These are phyloP conservation scores for Ceratocystis eucalypticola DNA, from an alignment of 2,329 filamentous ascomycete species.

Conservation along the genomic window DNA sequence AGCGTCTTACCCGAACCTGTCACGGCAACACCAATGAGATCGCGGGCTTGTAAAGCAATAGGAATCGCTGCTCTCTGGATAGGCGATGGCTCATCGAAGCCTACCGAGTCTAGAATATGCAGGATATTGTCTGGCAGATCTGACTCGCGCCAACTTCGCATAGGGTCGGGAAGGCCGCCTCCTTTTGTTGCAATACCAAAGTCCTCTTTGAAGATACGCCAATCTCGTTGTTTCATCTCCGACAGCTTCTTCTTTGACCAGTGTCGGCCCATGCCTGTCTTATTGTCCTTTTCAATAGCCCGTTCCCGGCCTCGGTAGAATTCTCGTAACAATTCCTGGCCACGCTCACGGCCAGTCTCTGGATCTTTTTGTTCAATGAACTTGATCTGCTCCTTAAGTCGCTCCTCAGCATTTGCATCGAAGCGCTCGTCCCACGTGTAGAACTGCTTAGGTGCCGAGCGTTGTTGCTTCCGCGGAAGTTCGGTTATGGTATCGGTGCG, in stretches of 20 bases:
- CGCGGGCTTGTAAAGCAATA: constrained; percentile 79
- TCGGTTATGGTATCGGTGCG: constrained; percentile 24
- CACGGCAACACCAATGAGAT: constrained; percentile 95
- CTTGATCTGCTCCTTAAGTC: constrained; percentile 45
- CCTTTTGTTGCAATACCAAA: constrained; percentile 95
- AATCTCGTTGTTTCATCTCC: constrained; percentile 94
- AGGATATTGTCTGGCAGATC: constrained; percentile 62
- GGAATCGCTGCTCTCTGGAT: constrained; percentile 93
- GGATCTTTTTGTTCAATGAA: constrained; percentile 61
- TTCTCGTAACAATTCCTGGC: constrained; percentile 71
- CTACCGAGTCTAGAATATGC: constrained; percentile 68
- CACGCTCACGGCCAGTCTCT: constrained; percentile 63
- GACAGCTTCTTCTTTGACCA: constrained; percentile 89
- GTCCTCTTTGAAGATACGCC: constrained; percentile 99
- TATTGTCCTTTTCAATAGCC: constrained; percentile 55
- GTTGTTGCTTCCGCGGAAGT: constrained; percentile 15
- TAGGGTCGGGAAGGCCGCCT: constrained; percentile 81
- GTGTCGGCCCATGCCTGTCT: constrained; percentile 73
- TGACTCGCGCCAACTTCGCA: constrained; percentile 88
- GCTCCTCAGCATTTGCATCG: constrained; percentile 42
- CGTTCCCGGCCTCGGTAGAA: constrained; percentile 48
- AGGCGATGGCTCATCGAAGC: constrained; percentile 81
- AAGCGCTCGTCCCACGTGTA: constrained; percentile 44
- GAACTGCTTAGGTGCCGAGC: constrained; percentile 45
- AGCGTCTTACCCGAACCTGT: constrained; percentile 98